Evolutionary conservation across 2,329 filamentous ascomycete species (phyloP), one percentile per base, ranked within the genome.

Genomic region (Curvularia verruculosa): DNA sequence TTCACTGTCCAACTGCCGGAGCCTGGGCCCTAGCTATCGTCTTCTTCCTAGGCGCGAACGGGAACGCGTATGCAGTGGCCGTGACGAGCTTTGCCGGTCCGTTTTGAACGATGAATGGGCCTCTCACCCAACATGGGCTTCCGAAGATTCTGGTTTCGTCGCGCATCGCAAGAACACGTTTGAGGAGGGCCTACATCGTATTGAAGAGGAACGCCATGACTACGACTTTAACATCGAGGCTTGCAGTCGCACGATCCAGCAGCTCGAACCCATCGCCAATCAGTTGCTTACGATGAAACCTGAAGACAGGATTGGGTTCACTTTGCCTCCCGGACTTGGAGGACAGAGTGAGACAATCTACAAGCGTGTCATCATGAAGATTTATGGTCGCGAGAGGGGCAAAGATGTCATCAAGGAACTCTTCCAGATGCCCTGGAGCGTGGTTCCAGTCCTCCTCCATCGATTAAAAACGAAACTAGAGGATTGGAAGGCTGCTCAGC

Each of bases 151-250:
- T 43, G 95, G 95, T 0, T 99, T 99, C 68, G 94, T 99, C 58
- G 95, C 95, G 12, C 95, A 99, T 78, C 87, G 94, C 60, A 99
- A 99, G 84, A 99, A 99, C 68, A 87, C 89, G 52, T 96, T 90
- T 63, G 95, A 99, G 75, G 95, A 99, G 76, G 90, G 90, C 29
- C 85, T 99, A 8, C 95, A 99, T 73, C 85, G 95, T 19, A 97
- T 99, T 59, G 95, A 99, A 77, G 95, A 99, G 77, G 95, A 99
- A 75, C 90, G 95, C 4, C 95, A 99, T 72, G 95, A 99, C 73
- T 99, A 99, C 69, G 95, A 99, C 76, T 96, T 96, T 79, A 95
- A 97, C 73, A 98, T 99, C 51, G 95, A 99, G 78, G 91, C 92
- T 8, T 96, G 95, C 71, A 86, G 90, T 59, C 93, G 96, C 66